Evolutionary conservation across 2,329 filamentous ascomycete genomes (phyloP).

Genomic region (Chrysoporthe puriensis): DNA sequence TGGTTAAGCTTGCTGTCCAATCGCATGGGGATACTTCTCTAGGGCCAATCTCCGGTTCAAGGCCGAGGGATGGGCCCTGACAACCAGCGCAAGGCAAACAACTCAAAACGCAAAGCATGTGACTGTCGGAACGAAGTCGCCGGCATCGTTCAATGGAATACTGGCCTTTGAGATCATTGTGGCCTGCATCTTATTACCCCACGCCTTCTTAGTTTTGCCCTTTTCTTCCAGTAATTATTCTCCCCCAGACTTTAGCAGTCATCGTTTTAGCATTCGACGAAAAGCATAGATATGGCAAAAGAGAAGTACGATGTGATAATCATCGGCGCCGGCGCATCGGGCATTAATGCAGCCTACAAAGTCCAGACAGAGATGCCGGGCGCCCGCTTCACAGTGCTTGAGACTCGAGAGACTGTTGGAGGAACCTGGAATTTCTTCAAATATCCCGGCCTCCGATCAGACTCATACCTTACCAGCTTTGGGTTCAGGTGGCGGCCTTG

Average conservation of each 20-base stretch:
- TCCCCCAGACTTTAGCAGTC: background rate
- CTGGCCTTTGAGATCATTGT: too few species aligned
- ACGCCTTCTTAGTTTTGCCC: too few species aligned
- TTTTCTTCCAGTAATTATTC: background rate
- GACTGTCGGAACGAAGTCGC: too few species aligned
- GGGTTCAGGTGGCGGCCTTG: slow-evolving; percentile 75
- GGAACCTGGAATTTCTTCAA: slow-evolving; percentile 81
- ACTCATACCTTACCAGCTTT: slow-evolving; percentile 65
- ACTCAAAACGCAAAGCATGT: too few species aligned
- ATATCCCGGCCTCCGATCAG: slow-evolving; percentile 74
- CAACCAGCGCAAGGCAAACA: too few species aligned
- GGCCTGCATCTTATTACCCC: too few species aligned
- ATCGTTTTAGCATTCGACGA: background rate
- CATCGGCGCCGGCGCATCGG: slow-evolving; percentile 73
- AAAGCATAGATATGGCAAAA: background rate
- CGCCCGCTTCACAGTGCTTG: slow-evolving; percentile 65
- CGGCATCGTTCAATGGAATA: too few species aligned
- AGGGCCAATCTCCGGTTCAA: too few species aligned
- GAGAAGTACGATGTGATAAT: slow-evolving; percentile 58
- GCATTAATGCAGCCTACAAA: slow-evolving; percentile 74
- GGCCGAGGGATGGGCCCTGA: too few species aligned
- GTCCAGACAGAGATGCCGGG: slow-evolving; percentile 61
- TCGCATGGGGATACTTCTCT: too few species aligned
- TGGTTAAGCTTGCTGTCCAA: too few species aligned
- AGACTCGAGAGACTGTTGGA: slow-evolving; percentile 66